These are phyloP conservation scores for Nidula microcarpa DNA, from an alignment of 768 basidiomycete species.

Conservation along the genomic window DNA sequence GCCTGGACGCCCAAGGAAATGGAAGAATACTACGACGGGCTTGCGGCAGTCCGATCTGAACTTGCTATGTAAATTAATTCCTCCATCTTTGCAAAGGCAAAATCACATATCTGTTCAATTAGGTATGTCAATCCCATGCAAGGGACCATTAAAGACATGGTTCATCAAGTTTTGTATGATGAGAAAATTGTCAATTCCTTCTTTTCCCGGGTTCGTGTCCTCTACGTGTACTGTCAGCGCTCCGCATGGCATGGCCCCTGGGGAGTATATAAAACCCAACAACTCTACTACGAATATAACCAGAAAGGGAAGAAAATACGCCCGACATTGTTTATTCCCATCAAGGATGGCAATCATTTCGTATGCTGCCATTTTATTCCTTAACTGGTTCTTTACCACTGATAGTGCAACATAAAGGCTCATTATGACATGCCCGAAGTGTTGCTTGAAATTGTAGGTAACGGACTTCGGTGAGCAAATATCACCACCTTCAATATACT, in stretches of 20 bases:
- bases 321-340: constrained; percentile 14
- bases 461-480: too few relatives aligned
- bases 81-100: neutral
- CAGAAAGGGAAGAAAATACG: constrained; percentile 14
- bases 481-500: too few relatives aligned
- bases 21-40: constrained; percentile 10
- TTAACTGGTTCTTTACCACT: too few relatives aligned
- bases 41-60: constrained; percentile 13
- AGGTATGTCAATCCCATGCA: constrained; percentile 20
- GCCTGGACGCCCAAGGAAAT: constrained; percentile 15
- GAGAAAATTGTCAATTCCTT: constrained; percentile 8
- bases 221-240: constrained; percentile 13
- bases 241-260: constrained; percentile 20
- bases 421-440: too few relatives aligned
- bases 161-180: constrained; percentile 16
- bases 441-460: too few relatives aligned
- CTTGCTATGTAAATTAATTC: constrained; percentile 9
- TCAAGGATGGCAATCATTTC: constrained; percentile 29
- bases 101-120: too few relatives aligned
- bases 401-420: too few relatives aligned
- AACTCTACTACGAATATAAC: constrained; percentile 12
- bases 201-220: constrained; percentile 18
- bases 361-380: too few relatives aligned
- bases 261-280: constrained; percentile 13
- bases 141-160: constrained; percentile 7